Base-by-base conservation (phyloP, 371 early-diverging fungal species). In the Mortierella sp. region DNA sequence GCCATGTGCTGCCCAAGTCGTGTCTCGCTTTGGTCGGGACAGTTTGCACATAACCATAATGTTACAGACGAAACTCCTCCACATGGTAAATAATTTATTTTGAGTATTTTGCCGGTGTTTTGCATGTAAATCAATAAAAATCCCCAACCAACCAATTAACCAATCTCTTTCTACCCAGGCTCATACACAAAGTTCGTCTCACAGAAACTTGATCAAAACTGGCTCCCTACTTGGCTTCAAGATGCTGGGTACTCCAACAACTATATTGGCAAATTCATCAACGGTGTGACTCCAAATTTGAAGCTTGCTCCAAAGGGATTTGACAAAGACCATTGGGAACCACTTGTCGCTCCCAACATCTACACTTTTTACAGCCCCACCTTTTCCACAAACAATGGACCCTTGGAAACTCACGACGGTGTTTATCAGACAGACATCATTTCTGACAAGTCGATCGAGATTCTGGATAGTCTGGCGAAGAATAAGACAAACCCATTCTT, bases 191-290 rank as follows among this genome's bases (percentile, higher is more conserved):
- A 87, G 64, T 89, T 88, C 56, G 85, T 84, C 35, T 65, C 64
- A 6, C 78, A 86, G 23, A 76, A 83, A 12, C 70, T 88, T 0
- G 89, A 88, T 34, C 75, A 87, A 40, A 79, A 85, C 65, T 87
- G 86, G 75, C 75, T 89, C 34, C 82, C 82, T 3, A 58, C 65
- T 22, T 82, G 82, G 82, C 66, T 82, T 3, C 70, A 82, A 40
- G 31, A 78, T 59, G 86, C 88, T 29, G 91, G 91, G 5, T 92
- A 92, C 58, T 80, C 83, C 32, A 92, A 89, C 43, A 85, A 90
- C 66, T 91, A 89, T 55, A 89, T 89, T 58, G 92, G 92, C 34
- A 92, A 92, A 59, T 85, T 92, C 17, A 88, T 92, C 84, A 89
- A 89, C 66, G 87, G 88, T 22, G 82, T 85, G 54, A 66, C 78